Evolutionary conservation across 257 asterid genomes (phyloP), one percentile per base, ranked within the genome.

Genomic region (Mentha longifolia): DNA sequence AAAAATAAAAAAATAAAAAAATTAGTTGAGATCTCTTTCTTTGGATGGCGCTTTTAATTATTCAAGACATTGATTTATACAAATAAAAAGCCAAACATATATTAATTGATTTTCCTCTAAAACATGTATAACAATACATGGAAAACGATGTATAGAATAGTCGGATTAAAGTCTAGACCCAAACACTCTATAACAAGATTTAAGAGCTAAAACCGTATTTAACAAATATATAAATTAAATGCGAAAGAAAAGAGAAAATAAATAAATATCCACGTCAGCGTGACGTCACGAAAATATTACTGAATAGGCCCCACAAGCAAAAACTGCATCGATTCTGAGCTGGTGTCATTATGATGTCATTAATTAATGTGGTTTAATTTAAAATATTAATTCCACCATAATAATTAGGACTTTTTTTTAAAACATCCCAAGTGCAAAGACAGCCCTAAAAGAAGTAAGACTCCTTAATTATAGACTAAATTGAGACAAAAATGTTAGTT

Each of bases 331-430:
- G 12, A 19, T 52, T 19, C 3, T 17, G 33, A 9, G 28, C 2
- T 22, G 35, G 33, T 22, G 65, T 59, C 22, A 33, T 59, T 35
- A 35, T 7, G 46, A 61, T 17, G 49, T 61, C 67, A 61, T 20
- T 55, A 55, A 55, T 22, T 33, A 33, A 33, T 33, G 37, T 55
- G 9, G 16, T 55, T 54, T 54, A 30, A 15, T 30, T 19, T 12
- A 4, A 49, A 43, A 12, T 12, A 11, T 3, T 43, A 43, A 43
- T 43, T 11, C 25, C 25, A 22, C 25, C 25, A 22, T 22, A 22
- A 22, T 22, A 22, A 22, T 22, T 22, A 22, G 2, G 25, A 1
- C 1, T 22, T 22, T 43, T 43, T 12, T 43, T 3, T n/a, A n/a
- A 11, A 43, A 9, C 15, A 10, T 42, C 47, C 15, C 47, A 43